phyloP scores from a whole-genome alignment of 768 basidiomycete species.

The Mycena crocata region DNA sequence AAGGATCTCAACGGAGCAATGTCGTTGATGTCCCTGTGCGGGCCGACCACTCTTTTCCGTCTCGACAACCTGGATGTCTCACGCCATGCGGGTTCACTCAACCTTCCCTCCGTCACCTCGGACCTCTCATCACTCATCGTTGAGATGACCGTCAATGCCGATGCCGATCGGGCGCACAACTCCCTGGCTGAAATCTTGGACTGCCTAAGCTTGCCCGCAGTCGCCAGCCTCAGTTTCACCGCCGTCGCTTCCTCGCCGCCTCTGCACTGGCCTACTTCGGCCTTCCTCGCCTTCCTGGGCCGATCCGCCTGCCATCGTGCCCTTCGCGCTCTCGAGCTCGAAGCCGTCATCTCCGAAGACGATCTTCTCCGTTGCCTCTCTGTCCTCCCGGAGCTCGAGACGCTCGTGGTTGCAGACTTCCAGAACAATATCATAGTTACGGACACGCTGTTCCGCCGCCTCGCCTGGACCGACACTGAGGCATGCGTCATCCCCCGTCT shows the following conservation, averaged over 20 bases:
- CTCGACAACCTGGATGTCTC: not conserved
- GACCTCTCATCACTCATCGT: not conserved
- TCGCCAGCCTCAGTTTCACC: not conserved
- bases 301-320: not conserved
- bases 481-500: not conserved
- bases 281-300: not conserved
- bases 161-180: not conserved
- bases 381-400: not conserved
- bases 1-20: not conserved
- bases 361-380: not conserved
- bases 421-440: not conserved
- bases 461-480: not conserved
- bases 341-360: not conserved
- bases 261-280: not conserved
- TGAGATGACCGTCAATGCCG: not conserved
- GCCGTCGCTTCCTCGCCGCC: not conserved
- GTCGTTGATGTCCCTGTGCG: not conserved
- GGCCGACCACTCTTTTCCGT: not conserved
- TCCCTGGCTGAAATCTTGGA: not conserved
- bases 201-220: not conserved
- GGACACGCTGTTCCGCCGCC: not conserved
- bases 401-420: not conserved
- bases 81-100: not conserved
- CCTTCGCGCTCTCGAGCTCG: not conserved
- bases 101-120: not conserved